Base-by-base conservation (phyloP, 108 stramenopile genomes). In the Cyclotella atomus region DNA sequence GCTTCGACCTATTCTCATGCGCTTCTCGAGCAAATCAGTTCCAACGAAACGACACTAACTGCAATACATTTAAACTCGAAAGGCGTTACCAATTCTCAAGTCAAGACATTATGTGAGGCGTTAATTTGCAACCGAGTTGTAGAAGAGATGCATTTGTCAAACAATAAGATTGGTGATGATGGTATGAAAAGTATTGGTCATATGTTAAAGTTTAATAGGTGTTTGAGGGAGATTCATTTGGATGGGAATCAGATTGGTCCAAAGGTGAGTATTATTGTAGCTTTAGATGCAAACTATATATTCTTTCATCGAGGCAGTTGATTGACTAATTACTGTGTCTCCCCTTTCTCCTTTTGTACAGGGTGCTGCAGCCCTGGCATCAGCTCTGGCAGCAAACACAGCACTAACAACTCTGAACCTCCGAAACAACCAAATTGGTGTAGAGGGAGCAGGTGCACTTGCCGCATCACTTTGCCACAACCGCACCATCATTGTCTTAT, bases 161-260 rank as follows among this genome's bases (percentile, higher is more conserved):
- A 53, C 2, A 78, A 78, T 32, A 34, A 35, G 7, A 78, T 78
- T 41, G 65, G 64, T 20, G 77, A 78, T 56, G 69, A 52, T 19
- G 77, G 77, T 16, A 70, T 70, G 6, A 55, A 25, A 2, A 29
- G 59, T 35, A 46, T 78, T 41, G 77, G 70, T 43, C 65, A 70
- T 24, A 71, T 78, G 70, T 49, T 78, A 24, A 71, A 78, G 33
- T 70, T 70, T 25, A 78, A 78, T 33, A 56, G 44, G 19, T 32
- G 45, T 56, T 57, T 80, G 7, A 70, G 69, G 74, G 79, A 75
- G 36, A 43, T 80, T 8, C 70, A 50, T 38, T 44, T 80, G 25
- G 79, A 57, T 12, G 44, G 62, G 29, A 80, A 80, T 45, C 46
- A 70, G 27, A 75, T 80, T 54, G 79, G 79, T n/a, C 68, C 79